Conservation (phyloP, 1,284 basidiomycete species). For the Ganoderma meredithae region DNA sequence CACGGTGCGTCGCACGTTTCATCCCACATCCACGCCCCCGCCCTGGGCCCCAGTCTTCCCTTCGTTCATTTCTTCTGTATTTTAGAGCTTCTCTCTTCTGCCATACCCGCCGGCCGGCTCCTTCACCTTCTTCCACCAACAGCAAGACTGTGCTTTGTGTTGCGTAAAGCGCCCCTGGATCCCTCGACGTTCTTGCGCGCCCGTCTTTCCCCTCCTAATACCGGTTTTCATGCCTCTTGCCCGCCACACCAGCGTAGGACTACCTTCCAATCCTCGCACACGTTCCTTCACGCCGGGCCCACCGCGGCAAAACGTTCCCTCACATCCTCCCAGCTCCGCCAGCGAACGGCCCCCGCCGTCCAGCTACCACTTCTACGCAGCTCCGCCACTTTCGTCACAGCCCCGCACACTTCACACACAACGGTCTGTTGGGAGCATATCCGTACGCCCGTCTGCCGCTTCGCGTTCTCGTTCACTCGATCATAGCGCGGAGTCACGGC, state of each 20-base stretch:
- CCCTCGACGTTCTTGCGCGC: neutral
- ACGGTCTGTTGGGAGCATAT: conserved; percentile 38
- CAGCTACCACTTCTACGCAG: conserved; percentile 20
- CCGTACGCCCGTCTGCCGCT: conserved; percentile 17
- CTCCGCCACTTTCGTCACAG: conserved; percentile 28
- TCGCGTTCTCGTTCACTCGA: conserved; percentile 35
- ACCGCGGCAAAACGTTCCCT: conserved; percentile 26
- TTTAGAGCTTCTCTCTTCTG: conserved; percentile 28
- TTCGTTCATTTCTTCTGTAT: conserved; percentile 23
- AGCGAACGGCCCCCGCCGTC: conserved; percentile 33
- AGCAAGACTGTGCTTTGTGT: conserved; percentile 29
- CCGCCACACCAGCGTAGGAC: conserved; percentile 37
- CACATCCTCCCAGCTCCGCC: conserved; percentile 36
- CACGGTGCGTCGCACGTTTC: conserved; percentile 14
- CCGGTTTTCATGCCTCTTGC: conserved; percentile 36
- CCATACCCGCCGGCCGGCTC: conserved; percentile 35
- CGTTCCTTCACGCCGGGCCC: conserved; percentile 26
- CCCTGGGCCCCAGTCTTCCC: conserved; percentile 16
- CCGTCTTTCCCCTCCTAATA: neutral
- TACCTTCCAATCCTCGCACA: conserved; percentile 40
- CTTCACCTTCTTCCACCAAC: conserved; percentile 25
- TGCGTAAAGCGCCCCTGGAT: conserved; percentile 18
- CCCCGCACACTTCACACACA: conserved; percentile 36
- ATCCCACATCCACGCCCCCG: conserved; percentile 6
- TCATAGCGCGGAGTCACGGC: conserved; percentile 23